Base-by-base conservation (phyloP, 2,329 filamentous ascomycete genomes). In the Beauveria asiatica region DNA sequence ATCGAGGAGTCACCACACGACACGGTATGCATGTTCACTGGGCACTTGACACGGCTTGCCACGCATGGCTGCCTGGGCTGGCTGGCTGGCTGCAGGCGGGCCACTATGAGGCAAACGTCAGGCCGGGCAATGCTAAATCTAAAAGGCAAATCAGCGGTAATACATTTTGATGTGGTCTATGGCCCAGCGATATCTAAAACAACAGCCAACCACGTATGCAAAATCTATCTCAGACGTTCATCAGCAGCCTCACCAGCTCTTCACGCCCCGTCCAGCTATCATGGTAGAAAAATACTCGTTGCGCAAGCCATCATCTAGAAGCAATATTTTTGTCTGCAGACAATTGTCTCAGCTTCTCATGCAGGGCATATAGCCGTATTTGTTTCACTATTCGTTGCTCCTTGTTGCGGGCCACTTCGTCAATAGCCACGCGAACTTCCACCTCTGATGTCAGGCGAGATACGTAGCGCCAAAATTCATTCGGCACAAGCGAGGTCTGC, bases 371-470 rank as follows among this genome's bases (percentile, higher is more conserved):
- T 48, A 61, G 64, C 51, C 69, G 64, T 25, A 62, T 60, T 54
- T 63, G 56, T 59, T 64, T 70, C 30, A 62, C 59, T 23, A 46
- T 62, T 65, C 58, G 61, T 49, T 50, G 60, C 46, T 27, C 69
- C 67, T 62, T 64, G 70, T 23, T 83, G 83, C 23, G 59, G 25
- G 27, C 44, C 30, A 91, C 70, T 0, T 82, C 80, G 59, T 83
- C 79, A 17, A 91, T 73, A 78, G 90, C 87, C 21, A 80, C 74
- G 58, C 80, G 77, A 17, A 91, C 76, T 67, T 89, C 81, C 3
- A 79, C 80, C 63, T 88, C 82, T 3, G 83, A 83, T 58, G 75
- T 76, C 56, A 90, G 77, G 67, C 86, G 82, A n/a, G 46, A 37
- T 3, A 61, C 41, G 41, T 52, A 52, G n/a, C 11, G 25, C 53